A percentile compares a stretch with the other conserved stretches of the same genome.
These are phyloP conservation scores for Arachis hypogaea DNA, from an alignment of 306 rosid species.

Conservation along the genomic window DNA sequence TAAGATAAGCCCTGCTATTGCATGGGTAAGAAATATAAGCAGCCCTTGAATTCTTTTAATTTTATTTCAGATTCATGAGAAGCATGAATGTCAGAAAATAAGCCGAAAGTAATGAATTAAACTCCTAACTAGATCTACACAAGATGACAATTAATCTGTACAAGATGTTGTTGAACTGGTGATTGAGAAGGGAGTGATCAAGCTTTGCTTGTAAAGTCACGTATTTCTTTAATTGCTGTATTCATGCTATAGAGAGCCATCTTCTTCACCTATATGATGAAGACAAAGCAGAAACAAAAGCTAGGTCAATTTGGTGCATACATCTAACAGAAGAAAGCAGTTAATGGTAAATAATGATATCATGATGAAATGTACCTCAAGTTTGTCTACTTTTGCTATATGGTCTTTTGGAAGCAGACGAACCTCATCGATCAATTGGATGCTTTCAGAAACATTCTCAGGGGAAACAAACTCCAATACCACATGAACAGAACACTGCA, in stretches of 20 bases:
- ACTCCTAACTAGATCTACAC: conserved; percentile 30
- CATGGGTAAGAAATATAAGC: background rate
- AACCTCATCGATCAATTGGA: conserved; percentile 71
- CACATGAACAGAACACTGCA: conserved; percentile 92
- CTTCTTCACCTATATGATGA: conserved; percentile 76
- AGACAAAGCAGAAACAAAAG: conserved; percentile 11
- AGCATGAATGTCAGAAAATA: conserved; percentile 26
- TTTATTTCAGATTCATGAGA: conserved; percentile 30
- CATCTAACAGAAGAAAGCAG: conserved; percentile 16
- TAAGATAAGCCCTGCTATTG: no score
- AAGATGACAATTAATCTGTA: conserved; percentile 40
- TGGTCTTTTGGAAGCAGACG: conserved; percentile 78
- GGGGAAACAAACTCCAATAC: conserved; percentile 87
- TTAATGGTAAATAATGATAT: background rate
- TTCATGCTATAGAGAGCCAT: conserved; percentile 74
- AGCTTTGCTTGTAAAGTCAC: conserved; percentile 76
- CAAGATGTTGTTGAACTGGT: conserved; percentile 10
- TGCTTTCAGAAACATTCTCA: conserved; percentile 73
- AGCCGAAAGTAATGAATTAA: conserved; percentile 18
- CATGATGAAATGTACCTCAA: conserved; percentile 59
- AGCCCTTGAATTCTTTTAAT: background rate
- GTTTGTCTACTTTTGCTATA: conserved; percentile 72
- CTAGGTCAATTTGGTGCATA: conserved; percentile 27
- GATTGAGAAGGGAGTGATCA: conserved; percentile 41
- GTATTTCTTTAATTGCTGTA: conserved; percentile 77